Conservation (phyloP, 1,284 basidiomycete species). For the Ustilago loliicola region DNA sequence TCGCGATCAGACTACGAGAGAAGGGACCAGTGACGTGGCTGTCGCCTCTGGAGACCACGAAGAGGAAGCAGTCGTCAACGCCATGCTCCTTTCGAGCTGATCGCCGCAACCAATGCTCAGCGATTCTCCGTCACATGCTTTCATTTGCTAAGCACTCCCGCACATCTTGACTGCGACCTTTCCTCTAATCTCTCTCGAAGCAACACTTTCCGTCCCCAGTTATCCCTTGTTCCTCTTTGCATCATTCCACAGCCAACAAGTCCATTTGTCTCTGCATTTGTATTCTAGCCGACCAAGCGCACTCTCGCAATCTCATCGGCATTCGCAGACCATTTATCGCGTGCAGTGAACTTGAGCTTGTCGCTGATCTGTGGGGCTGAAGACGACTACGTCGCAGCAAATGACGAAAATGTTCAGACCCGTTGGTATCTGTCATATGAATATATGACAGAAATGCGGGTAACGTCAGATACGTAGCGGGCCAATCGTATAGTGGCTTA, state of each 20-base stretch:
- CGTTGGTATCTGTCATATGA: neutral
- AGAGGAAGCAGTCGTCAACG: constrained; percentile 22
- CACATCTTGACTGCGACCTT: neutral
- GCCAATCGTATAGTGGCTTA: constrained; percentile 59
- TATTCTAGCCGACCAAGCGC: constrained; percentile 5
- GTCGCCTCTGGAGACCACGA: neutral
- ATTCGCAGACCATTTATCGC: neutral
- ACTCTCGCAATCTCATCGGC: neutral
- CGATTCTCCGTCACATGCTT: neutral
- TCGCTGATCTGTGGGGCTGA: neutral
- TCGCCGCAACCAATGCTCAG: neutral
- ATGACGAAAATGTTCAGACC: too few relatives aligned
- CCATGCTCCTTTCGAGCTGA: constrained; percentile 21
- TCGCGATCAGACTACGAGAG: neutral
- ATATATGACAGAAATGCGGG: neutral
- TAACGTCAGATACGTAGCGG: neutral
- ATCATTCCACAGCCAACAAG: neutral
- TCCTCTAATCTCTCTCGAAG: neutral
- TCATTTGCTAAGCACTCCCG: neutral
- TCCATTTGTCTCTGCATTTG: neutral
- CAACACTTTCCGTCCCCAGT: neutral
- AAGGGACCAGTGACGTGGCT: neutral
- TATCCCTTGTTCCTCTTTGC: neutral
- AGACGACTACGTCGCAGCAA: too few relatives aligned
- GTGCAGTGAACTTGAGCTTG: neutral